Evolutionary conservation across 1,284 basidiomycete genomes (phyloP).

Genomic region (Chalciporus sp.): DNA sequence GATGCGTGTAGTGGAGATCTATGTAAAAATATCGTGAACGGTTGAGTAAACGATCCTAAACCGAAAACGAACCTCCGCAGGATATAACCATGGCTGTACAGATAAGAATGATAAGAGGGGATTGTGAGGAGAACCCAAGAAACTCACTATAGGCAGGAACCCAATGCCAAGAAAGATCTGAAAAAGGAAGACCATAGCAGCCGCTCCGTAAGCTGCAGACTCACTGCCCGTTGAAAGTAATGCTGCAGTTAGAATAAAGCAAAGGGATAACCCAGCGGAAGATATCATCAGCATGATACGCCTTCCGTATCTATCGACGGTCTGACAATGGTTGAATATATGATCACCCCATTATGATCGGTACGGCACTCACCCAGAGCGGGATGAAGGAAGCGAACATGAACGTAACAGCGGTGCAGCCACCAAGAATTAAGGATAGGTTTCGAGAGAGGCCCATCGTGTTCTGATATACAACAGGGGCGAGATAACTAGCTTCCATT

Average conservation of each 20-base stretch:
- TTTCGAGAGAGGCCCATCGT: slow-evolving; percentile 19
- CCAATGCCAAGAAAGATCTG: not conserved
- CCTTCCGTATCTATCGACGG: slow-evolving; percentile 41
- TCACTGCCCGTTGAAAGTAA: slow-evolving; percentile 31
- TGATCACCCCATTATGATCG: not conserved
- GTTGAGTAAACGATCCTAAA: slow-evolving; percentile 3
- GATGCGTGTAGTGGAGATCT: slow-evolving; percentile 45
- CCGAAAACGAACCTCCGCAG: not conserved
- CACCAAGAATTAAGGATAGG: not conserved
- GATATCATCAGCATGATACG: slow-evolving; percentile 40
- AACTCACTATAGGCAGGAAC: not conserved
- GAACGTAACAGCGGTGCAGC: slow-evolving; percentile 43
- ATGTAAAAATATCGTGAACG: slow-evolving; percentile 42
- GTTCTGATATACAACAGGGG: slow-evolving; percentile 44
- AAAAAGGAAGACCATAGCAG: slow-evolving; percentile 32
- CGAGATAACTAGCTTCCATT: slow-evolving; percentile 31
- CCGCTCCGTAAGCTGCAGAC: slow-evolving; percentile 37
- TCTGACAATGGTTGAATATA: slow-evolving; percentile 28
- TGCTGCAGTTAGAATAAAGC: slow-evolving; percentile 38
- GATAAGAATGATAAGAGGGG: not conserved
- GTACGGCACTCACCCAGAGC: slow-evolving; percentile 37
- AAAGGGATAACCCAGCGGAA: slow-evolving; percentile 40
- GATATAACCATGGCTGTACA: not conserved
- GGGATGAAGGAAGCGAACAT: slow-evolving; percentile 49
- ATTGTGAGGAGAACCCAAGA: not conserved